These are phyloP conservation scores for Dispira simplex DNA, from an alignment of 192 early-diverging fungal genomes.

Conservation along the genomic window DNA sequence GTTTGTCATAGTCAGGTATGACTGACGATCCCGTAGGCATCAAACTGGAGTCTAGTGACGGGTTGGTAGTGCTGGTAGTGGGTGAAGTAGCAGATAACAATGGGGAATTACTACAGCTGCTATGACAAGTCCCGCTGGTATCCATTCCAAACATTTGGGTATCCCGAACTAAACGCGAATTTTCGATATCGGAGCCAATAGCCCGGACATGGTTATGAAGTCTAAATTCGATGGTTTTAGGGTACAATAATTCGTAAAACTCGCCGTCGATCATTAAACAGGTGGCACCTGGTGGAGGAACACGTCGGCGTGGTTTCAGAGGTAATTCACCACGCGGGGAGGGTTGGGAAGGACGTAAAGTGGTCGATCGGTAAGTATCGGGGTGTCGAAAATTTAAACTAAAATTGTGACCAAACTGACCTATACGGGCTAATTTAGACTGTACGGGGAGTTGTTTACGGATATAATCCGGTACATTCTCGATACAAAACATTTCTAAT, in stretches of 20 bases:
- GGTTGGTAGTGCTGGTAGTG: too few species aligned
- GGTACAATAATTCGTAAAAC: constrained; percentile 47
- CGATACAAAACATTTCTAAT: constrained; percentile 47
- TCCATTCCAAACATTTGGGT: too few species aligned
- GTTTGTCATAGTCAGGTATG: too few species aligned
- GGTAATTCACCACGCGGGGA: constrained; percentile 14
- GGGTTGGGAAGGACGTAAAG: constrained; percentile 15
- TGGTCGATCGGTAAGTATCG: constrained; percentile 21
- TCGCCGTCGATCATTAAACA: constrained; percentile 64
- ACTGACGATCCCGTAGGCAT: too few species aligned
- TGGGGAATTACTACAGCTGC: too few species aligned
- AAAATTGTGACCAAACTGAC: constrained; percentile 20
- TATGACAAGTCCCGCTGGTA: too few species aligned
- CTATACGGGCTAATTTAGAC: constrained; percentile 45
- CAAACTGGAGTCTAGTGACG: too few species aligned
- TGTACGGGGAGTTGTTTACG: constrained; percentile 42
- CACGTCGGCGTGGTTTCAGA: constrained; percentile 11
- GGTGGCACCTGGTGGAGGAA: constrained; percentile 28
- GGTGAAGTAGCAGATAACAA: too few species aligned
- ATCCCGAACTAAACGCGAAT: constrained; percentile 36
- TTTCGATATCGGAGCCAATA: constrained; percentile 32
- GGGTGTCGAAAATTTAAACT: constrained; percentile 36
- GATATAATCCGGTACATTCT: constrained; percentile 39
- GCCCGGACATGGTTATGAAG: constrained; percentile 49
- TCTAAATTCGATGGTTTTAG: constrained; percentile 38